Base-by-base conservation (phyloP, 2,329 filamentous ascomycete species). In the Calonectria honghensis region DNA sequence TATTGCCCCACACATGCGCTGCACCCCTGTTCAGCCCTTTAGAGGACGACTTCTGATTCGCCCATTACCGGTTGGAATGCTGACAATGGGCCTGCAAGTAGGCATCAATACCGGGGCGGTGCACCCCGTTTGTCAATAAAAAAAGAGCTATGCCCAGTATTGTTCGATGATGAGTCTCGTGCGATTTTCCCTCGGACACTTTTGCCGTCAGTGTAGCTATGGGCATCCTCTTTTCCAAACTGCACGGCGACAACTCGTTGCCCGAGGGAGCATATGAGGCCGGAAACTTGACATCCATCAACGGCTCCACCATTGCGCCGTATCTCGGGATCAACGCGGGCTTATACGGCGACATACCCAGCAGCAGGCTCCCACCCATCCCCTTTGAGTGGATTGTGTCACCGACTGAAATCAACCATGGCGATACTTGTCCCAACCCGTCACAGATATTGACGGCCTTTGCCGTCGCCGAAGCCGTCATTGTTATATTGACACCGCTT, bases 301-400 rank as follows among this genome's bases (percentile, higher is more conserved):
- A 80, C n/a, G 68, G 67, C 31, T 76, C 79, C 3, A 73, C 73
- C 20, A 76, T 81, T 20, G 14, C 31, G 0, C 78, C 78, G 2
- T 79, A 79, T 57, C 68, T 78, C 16, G 79, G 79, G n/a, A 20
- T 68, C 61, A 81, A 81, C 29, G 71, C 73, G 0, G 79, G 79
- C 27, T 24, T 66, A 6, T 80, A 80, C 39, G 13, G 29, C 1
- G 37, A 41, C 35, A 76, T 71, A 27, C 41, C 75, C 6, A 57
- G 45, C 9, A 51, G 16, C 6, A 45, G 73, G 20, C 73, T 77
- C 3, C 78, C 79, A 3, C 76, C 78, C 1, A 77, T 80, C 37
- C 79, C 78, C 1, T 77, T 78, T 7, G 79, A 80, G 70, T 80
- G 77, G 78, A 79, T 80, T 5, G 57, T 80, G 14, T 79, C 77